These are phyloP conservation scores for Lactarius indigo DNA, from an alignment of 768 basidiomycete species.

Conservation along the genomic window DNA sequence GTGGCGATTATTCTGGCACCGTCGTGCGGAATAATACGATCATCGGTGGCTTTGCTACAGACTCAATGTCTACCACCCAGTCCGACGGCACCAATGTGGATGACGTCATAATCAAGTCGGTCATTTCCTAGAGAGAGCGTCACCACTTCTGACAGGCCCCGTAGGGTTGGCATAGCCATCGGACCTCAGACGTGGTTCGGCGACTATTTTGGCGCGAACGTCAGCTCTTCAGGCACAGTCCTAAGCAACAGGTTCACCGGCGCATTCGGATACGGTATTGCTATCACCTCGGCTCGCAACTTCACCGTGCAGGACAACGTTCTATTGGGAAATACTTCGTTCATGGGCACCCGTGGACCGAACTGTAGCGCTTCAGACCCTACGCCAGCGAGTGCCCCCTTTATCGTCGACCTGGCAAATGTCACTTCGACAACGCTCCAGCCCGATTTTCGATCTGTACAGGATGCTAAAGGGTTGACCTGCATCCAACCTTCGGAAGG, in stretches of 20 bases:
- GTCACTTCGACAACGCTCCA: slow-evolving; percentile 46
- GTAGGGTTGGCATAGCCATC: slow-evolving; percentile 77
- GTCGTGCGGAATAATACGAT: slow-evolving; percentile 66
- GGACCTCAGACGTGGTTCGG: slow-evolving; percentile 79
- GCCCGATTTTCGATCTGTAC: slow-evolving; percentile 47
- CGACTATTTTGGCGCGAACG: slow-evolving; percentile 49
- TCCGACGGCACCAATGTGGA: slow-evolving; percentile 51
- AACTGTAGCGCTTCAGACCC: slow-evolving; percentile 53
- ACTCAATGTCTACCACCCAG: slow-evolving; percentile 37
- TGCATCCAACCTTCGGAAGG: slow-evolving; percentile 66
- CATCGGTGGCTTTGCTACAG: slow-evolving; percentile 65
- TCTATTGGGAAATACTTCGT: slow-evolving; percentile 66
- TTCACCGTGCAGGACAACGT: slow-evolving; percentile 64
- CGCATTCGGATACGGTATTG: slow-evolving; percentile 73
- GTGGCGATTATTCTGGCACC: slow-evolving; percentile 60
- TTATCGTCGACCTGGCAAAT: slow-evolving; percentile 50
- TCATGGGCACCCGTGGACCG: slow-evolving; percentile 65
- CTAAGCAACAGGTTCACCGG: slow-evolving; percentile 58
- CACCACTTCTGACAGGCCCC: slow-evolving; percentile 8
- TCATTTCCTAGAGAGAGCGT: slow-evolving; percentile 6
- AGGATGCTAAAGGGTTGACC: slow-evolving; percentile 54
- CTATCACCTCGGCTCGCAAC: slow-evolving; percentile 56
- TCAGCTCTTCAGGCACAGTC: slow-evolving; percentile 51
- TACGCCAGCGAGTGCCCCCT: slow-evolving; percentile 54
- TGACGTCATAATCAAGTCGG: slow-evolving; percentile 71